Conservation (phyloP, 2,329 filamentous ascomycete genomes). For the Pseudogymnoascus sp. region DNA sequence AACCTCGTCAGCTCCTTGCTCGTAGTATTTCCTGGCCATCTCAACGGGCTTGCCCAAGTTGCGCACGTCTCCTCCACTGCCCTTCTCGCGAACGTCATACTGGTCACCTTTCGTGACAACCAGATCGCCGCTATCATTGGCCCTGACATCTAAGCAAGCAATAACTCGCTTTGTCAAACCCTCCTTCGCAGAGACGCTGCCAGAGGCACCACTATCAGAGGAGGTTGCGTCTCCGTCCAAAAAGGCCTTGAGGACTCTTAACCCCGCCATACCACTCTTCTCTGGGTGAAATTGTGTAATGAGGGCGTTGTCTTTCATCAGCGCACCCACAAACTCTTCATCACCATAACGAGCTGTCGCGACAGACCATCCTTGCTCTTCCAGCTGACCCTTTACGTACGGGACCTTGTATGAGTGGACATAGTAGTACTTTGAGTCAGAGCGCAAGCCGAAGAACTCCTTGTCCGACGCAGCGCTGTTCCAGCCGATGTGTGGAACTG, state of each 20-base stretch:
- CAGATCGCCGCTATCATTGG: conserved; percentile 88
- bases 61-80: conserved; percentile 58
- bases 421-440: conserved; percentile 94
- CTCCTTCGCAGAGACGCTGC: conserved; percentile 33
- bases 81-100: conserved; percentile 94
- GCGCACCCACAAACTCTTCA: conserved; percentile 85
- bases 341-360: conserved; percentile 80
- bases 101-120: conserved; percentile 98
- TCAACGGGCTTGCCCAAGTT: conserved; percentile 97
- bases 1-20: conserved; percentile 92
- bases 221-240: conserved; percentile 51
- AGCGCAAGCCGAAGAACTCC: conserved; percentile 69
- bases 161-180: conserved; percentile 90
- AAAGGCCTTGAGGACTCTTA: conserved; percentile 79
- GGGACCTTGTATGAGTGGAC: conserved; percentile 89
- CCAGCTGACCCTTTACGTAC: conserved; percentile 65
- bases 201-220: conserved; percentile 19
- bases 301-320: conserved; percentile 77
- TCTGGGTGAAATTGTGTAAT: conserved; percentile 97
- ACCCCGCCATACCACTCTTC: conserved; percentile 85
- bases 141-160: conserved; percentile 88
- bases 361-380: conserved; percentile 81
- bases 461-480: conserved; percentile 66
- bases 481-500: conserved; percentile 99
- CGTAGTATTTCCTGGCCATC: conserved; percentile 88